A percentile compares a stretch with the other conserved stretches of the same genome.
Conservation (phyloP, 2,329 filamentous ascomycete species). For the Cladophialophora exuberans region DNA sequence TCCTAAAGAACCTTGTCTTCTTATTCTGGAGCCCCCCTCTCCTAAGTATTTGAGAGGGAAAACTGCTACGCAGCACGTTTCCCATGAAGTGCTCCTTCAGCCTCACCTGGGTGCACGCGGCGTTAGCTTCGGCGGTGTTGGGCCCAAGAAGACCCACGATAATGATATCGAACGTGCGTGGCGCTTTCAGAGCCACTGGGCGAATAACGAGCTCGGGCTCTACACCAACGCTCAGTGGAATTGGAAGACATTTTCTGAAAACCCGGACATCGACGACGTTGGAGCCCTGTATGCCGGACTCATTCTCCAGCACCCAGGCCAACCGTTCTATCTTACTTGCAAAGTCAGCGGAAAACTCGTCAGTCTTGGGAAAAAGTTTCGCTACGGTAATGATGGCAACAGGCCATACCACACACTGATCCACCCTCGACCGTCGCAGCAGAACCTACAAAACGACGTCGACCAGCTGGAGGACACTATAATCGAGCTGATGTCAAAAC, state of each 20-base stretch:
- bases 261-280: conserved; percentile 10
- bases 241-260: conserved; percentile 6
- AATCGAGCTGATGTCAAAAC: neutral
- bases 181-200: conserved; percentile 7
- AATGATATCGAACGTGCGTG: conserved; percentile 3
- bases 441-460: neutral
- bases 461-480: neutral
- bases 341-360: conserved; percentile 6
- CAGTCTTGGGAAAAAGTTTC: neutral
- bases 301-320: conserved; percentile 7
- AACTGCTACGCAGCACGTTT: neutral
- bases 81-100: conserved; percentile 3
- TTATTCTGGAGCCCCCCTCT: conserved; percentile 8
- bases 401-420: conserved; percentile 1
- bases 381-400: conserved; percentile 6
- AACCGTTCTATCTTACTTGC: conserved; percentile 7
- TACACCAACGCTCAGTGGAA: conserved; percentile 9
- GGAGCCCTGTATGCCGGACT: conserved; percentile 2
- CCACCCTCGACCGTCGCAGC: conserved; percentile 1
- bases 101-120: neutral
- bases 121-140: neutral
- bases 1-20: neutral
- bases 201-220: conserved; percentile 1
- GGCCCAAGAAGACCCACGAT: neutral
- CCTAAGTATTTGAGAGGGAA: conserved; percentile 6